Evolutionary conservation across 2,329 filamentous ascomycete species (phyloP).

Genomic region (Pseudogymnoascus sp.): DNA sequence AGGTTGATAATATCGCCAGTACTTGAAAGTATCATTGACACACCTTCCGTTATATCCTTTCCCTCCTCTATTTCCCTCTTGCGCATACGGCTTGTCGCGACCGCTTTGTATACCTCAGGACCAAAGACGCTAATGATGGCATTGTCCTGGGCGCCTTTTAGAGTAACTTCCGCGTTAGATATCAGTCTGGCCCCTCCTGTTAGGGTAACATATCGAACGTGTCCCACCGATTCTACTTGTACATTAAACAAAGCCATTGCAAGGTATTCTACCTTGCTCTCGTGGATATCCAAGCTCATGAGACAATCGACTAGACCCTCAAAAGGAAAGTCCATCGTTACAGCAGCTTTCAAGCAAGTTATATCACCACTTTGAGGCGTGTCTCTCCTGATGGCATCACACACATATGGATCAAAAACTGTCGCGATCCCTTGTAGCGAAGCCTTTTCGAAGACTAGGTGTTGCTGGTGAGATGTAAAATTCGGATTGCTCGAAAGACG

Average conservation of each 20-base stretch:
- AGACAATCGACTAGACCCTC: conserved; percentile 13
- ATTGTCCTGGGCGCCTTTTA: conserved; percentile 9
- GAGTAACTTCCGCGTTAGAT: conserved; percentile 8
- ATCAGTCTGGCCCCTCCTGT: not conserved
- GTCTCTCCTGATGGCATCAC: too few species aligned
- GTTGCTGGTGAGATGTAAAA: too few species aligned
- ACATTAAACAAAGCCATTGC: conserved; percentile 12
- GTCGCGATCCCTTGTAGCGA: too few species aligned
- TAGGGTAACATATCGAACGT: conserved; percentile 8
- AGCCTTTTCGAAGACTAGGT: too few species aligned
- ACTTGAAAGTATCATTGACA: conserved; percentile 10
- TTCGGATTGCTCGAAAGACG: too few species aligned
- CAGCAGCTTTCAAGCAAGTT: not conserved
- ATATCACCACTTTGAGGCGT: too few species aligned
- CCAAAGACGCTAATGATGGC: conserved; percentile 12
- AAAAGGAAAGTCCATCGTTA: conserved; percentile 11
- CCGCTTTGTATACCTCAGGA: conserved; percentile 6
- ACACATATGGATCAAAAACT: too few species aligned
- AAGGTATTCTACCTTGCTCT: conserved; percentile 9
- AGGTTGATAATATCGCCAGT: not conserved
- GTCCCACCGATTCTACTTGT: conserved; percentile 5
- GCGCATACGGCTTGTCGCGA: not conserved
- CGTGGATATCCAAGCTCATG: conserved; percentile 12
- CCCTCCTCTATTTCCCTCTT: conserved; percentile 5
- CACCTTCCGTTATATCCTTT: conserved; percentile 8